These are phyloP conservation scores for Termitomyces sp. DNA, from an alignment of 1,284 basidiomycete genomes.

Conservation along the genomic window DNA sequence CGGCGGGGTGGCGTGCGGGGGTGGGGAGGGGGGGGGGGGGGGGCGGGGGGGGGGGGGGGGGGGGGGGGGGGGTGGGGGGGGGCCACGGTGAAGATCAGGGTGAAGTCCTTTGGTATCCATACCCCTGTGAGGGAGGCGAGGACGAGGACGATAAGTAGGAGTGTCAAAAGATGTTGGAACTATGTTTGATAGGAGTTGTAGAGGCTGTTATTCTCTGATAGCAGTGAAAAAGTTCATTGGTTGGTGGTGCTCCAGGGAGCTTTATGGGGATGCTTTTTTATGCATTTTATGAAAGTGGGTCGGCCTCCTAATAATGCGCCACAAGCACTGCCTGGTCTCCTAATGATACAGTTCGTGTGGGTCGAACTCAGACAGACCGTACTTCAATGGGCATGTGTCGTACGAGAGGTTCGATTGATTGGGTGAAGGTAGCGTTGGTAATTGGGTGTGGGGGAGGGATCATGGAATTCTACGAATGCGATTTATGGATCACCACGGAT, in stretches of 20 bases:
- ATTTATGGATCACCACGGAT: not conserved
- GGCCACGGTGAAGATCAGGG: too few species aligned
- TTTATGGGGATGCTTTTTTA: too few species aligned
- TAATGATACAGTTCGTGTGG: not conserved
- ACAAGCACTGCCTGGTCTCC: not conserved
- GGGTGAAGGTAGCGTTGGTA: not conserved
- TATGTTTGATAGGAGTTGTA: too few species aligned
- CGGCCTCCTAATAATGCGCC: not conserved
- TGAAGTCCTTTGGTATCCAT: too few species aligned
- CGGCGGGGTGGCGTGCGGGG: too few species aligned
- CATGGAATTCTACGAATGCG: not conserved
- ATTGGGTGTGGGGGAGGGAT: not conserved
- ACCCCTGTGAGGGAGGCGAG: too few species aligned
- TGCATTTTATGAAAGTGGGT: not conserved
- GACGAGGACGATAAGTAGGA: too few species aligned
- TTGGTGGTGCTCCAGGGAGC: too few species aligned
- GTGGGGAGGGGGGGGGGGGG: too few species aligned
- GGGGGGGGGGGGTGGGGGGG: not conserved
- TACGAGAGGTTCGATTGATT: not conserved
- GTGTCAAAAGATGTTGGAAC: too few species aligned
- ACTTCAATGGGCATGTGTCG: not conserved
- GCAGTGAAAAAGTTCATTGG: too few species aligned
- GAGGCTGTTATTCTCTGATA: too few species aligned
- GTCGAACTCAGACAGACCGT: not conserved
- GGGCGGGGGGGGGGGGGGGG: not conserved